Evolutionary conservation across 495 filamentous ascomycete species (phyloP), one percentile per base, ranked within the genome.

Genomic region (Xylaria curta): DNA sequence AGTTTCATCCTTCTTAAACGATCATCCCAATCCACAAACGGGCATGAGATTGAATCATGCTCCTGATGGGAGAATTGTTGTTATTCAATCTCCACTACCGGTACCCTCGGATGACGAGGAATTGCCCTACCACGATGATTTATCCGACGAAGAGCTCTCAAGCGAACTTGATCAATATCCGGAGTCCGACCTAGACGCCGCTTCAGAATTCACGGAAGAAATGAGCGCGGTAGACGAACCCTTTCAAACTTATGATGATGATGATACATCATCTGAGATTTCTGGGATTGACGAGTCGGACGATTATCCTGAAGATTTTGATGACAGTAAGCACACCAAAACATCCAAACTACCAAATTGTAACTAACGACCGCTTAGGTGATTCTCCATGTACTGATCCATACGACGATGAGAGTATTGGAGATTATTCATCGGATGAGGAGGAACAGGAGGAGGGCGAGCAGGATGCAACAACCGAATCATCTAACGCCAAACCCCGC

Each of bases 391-490:
- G 4, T 33, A 5, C 54, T 15, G 33, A 36, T 38, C 19, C 28
- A 19, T 38, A 21, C n/a, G 31, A 38, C 2, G 58, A 60, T 2
- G 58, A 60, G 31, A 60, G 28, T 21, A 8, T 21, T 21, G 31
- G 7, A 36, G 12, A 19, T 38, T 40, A n/a, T n/a, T 38, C 58
- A 9, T 63, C 60, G n/a, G 60, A 10, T 8, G 38, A 63, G n/a
- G 59, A 62, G 19, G 4, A 63, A 9, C 38, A n/a, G 1, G 38
- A 63, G n/a, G 59, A 62, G 19, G 4, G 61, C 7, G 74, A 74
- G 53, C 79, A 81, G 21, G 83, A 80, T 6, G 79, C 80, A 36
- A 77, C 82, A 73, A 76, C 75, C 24, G 83, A 85, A 62, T 80
- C 80, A 12, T 82, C 87, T 68, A 81, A 83, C 70, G 15, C 46